Evolutionary conservation across 2,329 filamentous ascomycete genomes (phyloP).

Genomic region (Gliomastix tumulicola): DNA sequence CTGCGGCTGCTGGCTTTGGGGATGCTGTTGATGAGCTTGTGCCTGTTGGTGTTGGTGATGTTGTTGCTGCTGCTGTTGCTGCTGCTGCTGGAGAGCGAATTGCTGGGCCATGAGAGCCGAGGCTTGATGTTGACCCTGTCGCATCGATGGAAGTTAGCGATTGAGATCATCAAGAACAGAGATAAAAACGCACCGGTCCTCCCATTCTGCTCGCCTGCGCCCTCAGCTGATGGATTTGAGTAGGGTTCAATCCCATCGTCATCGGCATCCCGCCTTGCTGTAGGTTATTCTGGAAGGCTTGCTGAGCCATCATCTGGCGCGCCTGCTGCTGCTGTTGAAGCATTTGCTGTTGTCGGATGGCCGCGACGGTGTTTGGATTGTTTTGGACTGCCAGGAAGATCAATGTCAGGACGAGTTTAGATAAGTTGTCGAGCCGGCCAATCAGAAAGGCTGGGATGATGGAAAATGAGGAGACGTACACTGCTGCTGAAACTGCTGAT

Average conservation of each 20-base stretch:
- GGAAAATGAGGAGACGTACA: conserved; percentile 16
- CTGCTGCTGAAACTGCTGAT: conserved; percentile 25
- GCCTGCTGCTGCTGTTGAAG: conserved; percentile 50
- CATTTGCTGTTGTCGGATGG: conserved; percentile 45
- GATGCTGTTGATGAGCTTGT: conserved; percentile 24
- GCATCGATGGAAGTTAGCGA: neutral
- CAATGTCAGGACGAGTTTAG: conserved; percentile 1
- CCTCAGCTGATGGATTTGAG: conserved; percentile 46
- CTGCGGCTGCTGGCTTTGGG: conserved; percentile 26
- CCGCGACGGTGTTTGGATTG: conserved; percentile 27
- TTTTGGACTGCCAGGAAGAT: conserved; percentile 15
- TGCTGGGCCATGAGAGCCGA: conserved; percentile 4
- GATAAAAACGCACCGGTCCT: conserved; percentile 29
- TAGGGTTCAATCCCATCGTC: conserved; percentile 38
- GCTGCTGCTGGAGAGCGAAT: conserved; percentile 3
- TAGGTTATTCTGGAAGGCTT: conserved; percentile 46
- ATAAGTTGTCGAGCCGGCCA: too few species aligned
- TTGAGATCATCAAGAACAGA: too few species aligned
- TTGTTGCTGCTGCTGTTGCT: conserved; percentile 36
- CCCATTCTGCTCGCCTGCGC: conserved; percentile 26
- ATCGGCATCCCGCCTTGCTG: conserved; percentile 40
- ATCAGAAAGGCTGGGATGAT: neutral
- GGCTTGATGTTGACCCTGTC: conserved; percentile 9
- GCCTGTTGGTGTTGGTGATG: conserved; percentile 27
- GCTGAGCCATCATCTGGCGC: conserved; percentile 47